Base-by-base conservation (phyloP, 306 rosid species). In the Cicer yamashitae region DNA sequence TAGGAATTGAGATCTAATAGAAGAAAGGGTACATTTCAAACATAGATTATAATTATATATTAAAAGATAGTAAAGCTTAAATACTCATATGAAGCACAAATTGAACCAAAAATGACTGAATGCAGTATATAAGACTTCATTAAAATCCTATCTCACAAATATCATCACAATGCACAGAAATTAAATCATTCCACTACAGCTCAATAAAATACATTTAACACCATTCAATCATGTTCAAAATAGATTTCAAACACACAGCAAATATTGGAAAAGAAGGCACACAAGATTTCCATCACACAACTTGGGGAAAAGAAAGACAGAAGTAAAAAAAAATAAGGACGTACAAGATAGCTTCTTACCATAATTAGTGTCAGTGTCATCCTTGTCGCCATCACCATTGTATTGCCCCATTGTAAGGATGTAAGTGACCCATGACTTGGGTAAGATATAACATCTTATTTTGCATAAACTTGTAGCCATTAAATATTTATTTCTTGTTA, bases 361-460 rank as follows among this genome's bases (percentile, higher is more conserved):
- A 70, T 15, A 57, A 41, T 1, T 3, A 62, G 63, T 12, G 17
- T 2, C 41, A 58, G 30, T 9, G 17, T 52, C 63, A 37, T 70
- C 63, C 56, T 67, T 45, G 56, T 45, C 12, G 7, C 18, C 58
- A 41, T 65, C 52, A 17, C 50, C 34, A 64, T 44, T 44, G 53
- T 14, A 66, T 43, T 66, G 54, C 17, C 44, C 54, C 37, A 64
- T 17, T 9, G 44, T 41, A 43, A 12, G 50, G 37, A 15, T 7
- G 48, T 3, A 62, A 65, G 70, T 65, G 34, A 66, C 37, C 37
- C 15, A 2, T 17, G 52, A 8, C 71, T 9, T 22, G 37, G 4
- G 70, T 64, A 20, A 20, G 12, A 67, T 67, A 45, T 67, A 67
- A 67, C 72, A 20, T 65, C 52, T 40, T 8, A 17, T 40, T 64